These are phyloP conservation scores for Sanghuangporus baumii DNA, from an alignment of 1,284 basidiomycete species.

Conservation along the genomic window DNA sequence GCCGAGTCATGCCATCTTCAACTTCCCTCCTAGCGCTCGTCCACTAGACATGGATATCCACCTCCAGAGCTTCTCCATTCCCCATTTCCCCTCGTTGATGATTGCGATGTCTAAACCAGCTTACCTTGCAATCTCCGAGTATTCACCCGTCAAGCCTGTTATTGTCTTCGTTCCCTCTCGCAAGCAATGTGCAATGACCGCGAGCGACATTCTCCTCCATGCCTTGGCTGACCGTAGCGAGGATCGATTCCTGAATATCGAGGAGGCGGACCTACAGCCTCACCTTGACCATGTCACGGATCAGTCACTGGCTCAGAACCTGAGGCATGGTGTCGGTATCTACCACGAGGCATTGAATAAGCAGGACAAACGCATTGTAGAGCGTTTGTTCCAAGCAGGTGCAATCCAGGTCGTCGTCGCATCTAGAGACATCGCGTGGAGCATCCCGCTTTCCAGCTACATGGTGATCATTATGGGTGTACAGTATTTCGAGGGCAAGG, in stretches of 20 bases:
- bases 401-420: slow-evolving; percentile 95
- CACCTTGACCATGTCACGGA: slow-evolving; percentile 88
- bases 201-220: slow-evolving; percentile 88
- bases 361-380: slow-evolving; percentile 91
- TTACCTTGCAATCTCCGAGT: slow-evolving; percentile 89
- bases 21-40: slow-evolving; percentile 93
- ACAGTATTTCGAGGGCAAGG: slow-evolving; percentile 92
- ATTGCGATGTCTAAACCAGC: slow-evolving; percentile 99
- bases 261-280: slow-evolving; percentile 75
- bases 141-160: slow-evolving; percentile 82
- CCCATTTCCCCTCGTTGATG: slow-evolving; percentile 98
- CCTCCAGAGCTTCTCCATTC: slow-evolving; percentile 90
- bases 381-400: slow-evolving; percentile 89
- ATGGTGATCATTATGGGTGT: slow-evolving; percentile 99
- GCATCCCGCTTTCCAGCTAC: slow-evolving; percentile 86
- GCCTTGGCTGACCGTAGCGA: slow-evolving; percentile 85
- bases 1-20: slow-evolving; percentile 91
- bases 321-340: slow-evolving; percentile 90
- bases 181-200: slow-evolving; percentile 90
- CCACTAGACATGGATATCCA: slow-evolving; percentile 97
- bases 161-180: slow-evolving; percentile 93
- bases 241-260: slow-evolving; percentile 88
- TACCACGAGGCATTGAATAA: slow-evolving; percentile 93
- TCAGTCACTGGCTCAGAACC: slow-evolving; percentile 69
- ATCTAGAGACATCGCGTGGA: slow-evolving; percentile 96